phyloP scores from a whole-genome alignment of 306 rosid genomes.

The Oemleria cerasiformis region DNA sequence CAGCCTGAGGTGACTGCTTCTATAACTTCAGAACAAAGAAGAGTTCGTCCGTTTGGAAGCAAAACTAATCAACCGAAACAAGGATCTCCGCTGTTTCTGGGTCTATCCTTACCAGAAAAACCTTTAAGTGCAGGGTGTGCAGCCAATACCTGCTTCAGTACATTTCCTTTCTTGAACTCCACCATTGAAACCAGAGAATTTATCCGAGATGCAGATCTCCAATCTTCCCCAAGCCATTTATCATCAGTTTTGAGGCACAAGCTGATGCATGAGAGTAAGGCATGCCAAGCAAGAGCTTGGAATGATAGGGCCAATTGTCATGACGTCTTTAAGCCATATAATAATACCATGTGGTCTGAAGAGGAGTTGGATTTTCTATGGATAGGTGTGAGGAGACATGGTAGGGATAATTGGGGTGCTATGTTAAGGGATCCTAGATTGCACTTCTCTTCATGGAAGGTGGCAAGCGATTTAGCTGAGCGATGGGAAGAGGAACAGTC shows the following conservation, averaged over 20 bases:
- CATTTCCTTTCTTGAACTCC: conserved; percentile 37
- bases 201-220: conserved; percentile 35
- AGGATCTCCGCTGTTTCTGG: conserved; percentile 42
- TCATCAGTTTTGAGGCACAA: conserved; percentile 38
- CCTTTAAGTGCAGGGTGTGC: conserved; percentile 30
- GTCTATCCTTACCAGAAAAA: conserved; percentile 46
- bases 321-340: conserved; percentile 32
- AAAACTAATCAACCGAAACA: conserved; percentile 21
- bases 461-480: conserved; percentile 56
- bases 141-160: conserved; percentile 27
- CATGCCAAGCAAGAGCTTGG: conserved; percentile 39
- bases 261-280: conserved; percentile 44
- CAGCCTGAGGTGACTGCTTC: conserved; percentile 31
- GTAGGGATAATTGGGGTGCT: conserved; percentile 63
- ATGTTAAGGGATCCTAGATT: conserved; percentile 63
- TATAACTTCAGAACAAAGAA: conserved; percentile 36
- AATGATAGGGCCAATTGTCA: conserved; percentile 38
- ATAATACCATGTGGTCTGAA: conserved; percentile 50
- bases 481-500: conserved; percentile 63
- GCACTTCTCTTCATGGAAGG: conserved; percentile 49
- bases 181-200: conserved; percentile 32
- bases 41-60: conserved; percentile 24
- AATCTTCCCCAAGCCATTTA: conserved; percentile 32
- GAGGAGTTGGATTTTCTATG: conserved; percentile 77
- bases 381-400: conserved; percentile 74